Evolutionary conservation across 495 filamentous ascomycete genomes (phyloP).

Genomic region (Neurospora tetraspora): DNA sequence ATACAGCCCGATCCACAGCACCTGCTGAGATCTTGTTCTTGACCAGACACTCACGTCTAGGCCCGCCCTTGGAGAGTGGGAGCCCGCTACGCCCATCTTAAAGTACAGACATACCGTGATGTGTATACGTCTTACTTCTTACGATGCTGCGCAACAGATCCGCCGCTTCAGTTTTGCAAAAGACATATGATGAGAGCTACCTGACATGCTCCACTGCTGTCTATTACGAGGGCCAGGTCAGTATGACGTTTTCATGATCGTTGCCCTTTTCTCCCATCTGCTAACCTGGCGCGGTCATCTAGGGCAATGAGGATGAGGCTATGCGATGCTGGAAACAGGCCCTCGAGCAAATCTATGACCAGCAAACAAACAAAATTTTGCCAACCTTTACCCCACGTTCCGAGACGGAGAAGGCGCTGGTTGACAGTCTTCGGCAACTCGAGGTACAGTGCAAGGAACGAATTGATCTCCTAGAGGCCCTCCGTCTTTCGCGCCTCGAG

Average conservation of each 20-base stretch:
- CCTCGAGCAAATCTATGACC: constrained; percentile 83
- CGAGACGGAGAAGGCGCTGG: constrained; percentile 77
- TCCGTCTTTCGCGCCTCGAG: constrained; percentile 66
- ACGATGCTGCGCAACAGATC: constrained; percentile 68
- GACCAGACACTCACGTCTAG: not conserved
- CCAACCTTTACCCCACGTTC: constrained; percentile 60
- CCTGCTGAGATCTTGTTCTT: not conserved
- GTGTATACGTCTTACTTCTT: not conserved
- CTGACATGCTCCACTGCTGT: constrained; percentile 89
- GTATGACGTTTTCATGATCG: constrained; percentile 1
- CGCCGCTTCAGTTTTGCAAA: constrained; percentile 72
- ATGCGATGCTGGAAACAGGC: constrained; percentile 86
- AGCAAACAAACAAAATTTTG: constrained; percentile 66
- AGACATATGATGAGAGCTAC: constrained; percentile 95
- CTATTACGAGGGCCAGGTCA: constrained; percentile 85
- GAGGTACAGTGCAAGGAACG: constrained; percentile 91
- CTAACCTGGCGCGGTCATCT: constrained; percentile 11
- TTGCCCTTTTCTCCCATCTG: not conserved
- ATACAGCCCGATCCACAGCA: not conserved
- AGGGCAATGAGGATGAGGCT: constrained; percentile 91
- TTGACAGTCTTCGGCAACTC: constrained; percentile 70
- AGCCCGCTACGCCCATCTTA: not conserved
- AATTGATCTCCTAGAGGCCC: constrained; percentile 76
- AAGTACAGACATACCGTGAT: constrained; percentile 4
- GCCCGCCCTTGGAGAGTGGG: not conserved